Base-by-base conservation (phyloP, 805 yeast species). In the Pichia sporocuriosa region DNA sequence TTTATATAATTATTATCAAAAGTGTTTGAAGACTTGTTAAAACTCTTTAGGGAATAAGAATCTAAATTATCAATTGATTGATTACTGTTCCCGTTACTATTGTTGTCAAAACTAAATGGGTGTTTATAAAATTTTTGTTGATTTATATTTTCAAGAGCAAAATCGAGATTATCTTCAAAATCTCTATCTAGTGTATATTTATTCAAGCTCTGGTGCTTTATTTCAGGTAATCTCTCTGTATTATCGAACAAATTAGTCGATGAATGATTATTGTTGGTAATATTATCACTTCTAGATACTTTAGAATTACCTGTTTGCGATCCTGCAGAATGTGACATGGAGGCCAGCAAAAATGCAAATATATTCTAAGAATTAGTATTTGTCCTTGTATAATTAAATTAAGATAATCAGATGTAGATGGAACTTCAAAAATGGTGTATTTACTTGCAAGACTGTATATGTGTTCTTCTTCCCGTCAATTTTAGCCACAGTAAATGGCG, bases 121-220 rank as follows among this genome's bases (percentile, higher is more conserved):
- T 63, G 35, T 4, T 19, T 25, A 55, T 54, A 58, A 43, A 54
- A 63, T 51, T 62, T 68, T 48, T 53, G 57, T 41, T 55, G 65
- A 52, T 62, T 68, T 49, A 67, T 68, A 58, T 62, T 77, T 52
- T 76, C 76, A 49, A 82, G 63, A 1, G 87, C 90, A 36, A 76
- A 76, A 52, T 79, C 84, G 44, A 80, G 65, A 10, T 83, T 77
- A 48, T 68, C 70, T 55, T 81, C 87, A 54, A 82, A 75, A 50
- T 69, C 70, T 49, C 75, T 72, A 50, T 81, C 87, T 52, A 80
- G 69, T 30, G 52, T 51, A 11, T 77, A 66, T 35, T 73, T 72
- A 24, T 53, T 61, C 30, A 59, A 46, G 44, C 61, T 60, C 32
- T 52, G 61, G 17, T 56, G 36, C 25, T 32, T 30, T 20, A 39